Base-by-base conservation (phyloP, 2,329 filamentous ascomycete genomes). In the Phialophora verrucosa region DNA sequence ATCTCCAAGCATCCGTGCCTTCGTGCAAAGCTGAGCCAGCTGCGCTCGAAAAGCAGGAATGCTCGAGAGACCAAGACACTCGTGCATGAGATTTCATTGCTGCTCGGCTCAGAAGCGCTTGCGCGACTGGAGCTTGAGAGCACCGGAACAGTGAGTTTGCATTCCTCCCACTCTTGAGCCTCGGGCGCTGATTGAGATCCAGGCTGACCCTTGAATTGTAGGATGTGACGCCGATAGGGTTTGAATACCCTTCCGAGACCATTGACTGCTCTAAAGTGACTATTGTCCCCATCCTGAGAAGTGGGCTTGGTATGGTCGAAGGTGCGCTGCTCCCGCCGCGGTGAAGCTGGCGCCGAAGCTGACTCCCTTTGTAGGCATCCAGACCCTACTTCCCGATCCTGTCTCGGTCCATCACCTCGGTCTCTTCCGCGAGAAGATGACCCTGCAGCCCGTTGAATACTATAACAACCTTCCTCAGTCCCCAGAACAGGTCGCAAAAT, bases 331-430 rank as follows among this genome's bases (percentile, higher is more conserved):
- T 17, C 31, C 31, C 11, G 44, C 29, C 31, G 31, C 47, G 53
- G 25, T 25, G 38, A 20, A 7, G 42, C 5, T 11, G 20, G 56
- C 23, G 20, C 31, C 12, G 54, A 20, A 17, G 62, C 58, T 65
- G 47, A 67, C 70, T 53, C 60, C 6, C 47, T 35, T 31, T 14
- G 23, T 73, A 91, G 91, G 92, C 29, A 82, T 97, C 51, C 90
- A 94, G 81, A 89, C 88, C 31, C 85, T 98, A 74, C 91, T 98
- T 66, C 93, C 94, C 20, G 76, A 79, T 44, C 86, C 92, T 14
- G 91, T 94, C 35, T 90, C 93, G 6, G 87, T 97, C 70, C 93
- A 98, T 82, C 94, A 98, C 78, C 90, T 98, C 7, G 94, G 95
- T 71, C 90, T 98, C 75, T 98, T 94, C 84, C 92, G 93, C 75